A percentile compares a stretch with the other conserved stretches of the same genome.
phyloP scores from a whole-genome alignment of 257 asterid species.

The Petunia axillaris region DNA sequence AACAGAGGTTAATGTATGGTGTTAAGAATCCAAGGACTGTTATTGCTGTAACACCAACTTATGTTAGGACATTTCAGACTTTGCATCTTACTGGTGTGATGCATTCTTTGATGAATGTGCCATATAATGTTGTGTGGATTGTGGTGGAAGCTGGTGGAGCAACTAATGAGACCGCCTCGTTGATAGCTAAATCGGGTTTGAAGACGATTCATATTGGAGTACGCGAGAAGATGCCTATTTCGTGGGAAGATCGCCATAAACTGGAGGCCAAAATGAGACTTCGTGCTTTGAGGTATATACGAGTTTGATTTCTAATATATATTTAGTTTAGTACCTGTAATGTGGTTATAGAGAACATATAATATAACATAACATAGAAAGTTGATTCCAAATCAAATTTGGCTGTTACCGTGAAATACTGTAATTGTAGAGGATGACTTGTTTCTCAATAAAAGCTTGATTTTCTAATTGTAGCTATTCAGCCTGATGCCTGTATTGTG shows the following conservation, averaged over 20 bases:
- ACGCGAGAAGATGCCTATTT: constrained; percentile 66
- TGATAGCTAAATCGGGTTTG: constrained; percentile 73
- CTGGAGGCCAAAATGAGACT: constrained; percentile 86
- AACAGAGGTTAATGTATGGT: constrained; percentile 84
- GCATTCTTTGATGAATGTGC: constrained; percentile 93
- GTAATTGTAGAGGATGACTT: too few relatives aligned
- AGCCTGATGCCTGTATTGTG: neutral
- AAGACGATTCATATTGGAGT: constrained; percentile 70
- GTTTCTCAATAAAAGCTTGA: too few relatives aligned
- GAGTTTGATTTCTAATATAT: neutral
- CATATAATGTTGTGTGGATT: constrained; percentile 83
- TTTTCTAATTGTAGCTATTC: too few relatives aligned
- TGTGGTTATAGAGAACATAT: neutral
- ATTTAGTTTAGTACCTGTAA: neutral
- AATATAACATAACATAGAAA: too few relatives aligned
- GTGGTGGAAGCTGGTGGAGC: constrained; percentile 88
- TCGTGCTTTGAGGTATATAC: constrained; percentile 73
- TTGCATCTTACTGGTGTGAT: constrained; percentile 93
- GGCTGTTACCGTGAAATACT: too few relatives aligned
- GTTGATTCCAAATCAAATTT: too few relatives aligned
- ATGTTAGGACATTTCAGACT: constrained; percentile 91
- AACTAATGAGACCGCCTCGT: constrained; percentile 75
- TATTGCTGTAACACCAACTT: constrained; percentile 86
- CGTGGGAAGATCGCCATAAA: constrained; percentile 88
- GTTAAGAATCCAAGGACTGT: constrained; percentile 74